These are phyloP conservation scores for Pseudozyma sp. DNA, from an alignment of 1,284 basidiomycete genomes.

Conservation along the genomic window DNA sequence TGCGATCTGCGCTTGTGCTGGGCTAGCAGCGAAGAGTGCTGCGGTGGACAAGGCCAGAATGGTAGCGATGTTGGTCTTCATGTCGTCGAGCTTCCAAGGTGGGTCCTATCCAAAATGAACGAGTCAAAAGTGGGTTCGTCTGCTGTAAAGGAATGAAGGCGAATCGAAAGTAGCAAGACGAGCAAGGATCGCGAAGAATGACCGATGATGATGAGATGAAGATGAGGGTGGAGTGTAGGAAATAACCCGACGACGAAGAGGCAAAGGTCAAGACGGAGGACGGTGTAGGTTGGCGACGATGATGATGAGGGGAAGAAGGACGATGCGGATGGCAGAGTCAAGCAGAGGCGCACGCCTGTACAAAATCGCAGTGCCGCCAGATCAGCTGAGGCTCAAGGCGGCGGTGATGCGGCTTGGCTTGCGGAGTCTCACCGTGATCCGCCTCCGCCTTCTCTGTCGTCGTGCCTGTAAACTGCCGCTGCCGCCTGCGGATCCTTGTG, in stretches of 20 bases:
- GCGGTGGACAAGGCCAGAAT: slow-evolving; percentile 32
- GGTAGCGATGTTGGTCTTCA: slow-evolving; percentile 33
- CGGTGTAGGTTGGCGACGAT: too few species aligned
- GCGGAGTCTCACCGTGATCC: not conserved
- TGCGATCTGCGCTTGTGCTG: slow-evolving; percentile 18
- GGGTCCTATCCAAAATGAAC: not conserved
- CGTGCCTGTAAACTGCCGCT: not conserved
- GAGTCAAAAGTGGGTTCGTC: not conserved
- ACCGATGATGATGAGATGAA: too few species aligned
- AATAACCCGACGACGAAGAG: too few species aligned
- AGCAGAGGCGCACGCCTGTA: too few species aligned
- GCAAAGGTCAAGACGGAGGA: too few species aligned
- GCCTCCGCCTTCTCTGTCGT: not conserved
- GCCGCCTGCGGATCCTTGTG: slow-evolving; percentile 6
- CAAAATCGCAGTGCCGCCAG: not conserved
- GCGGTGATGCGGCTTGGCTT: not conserved
- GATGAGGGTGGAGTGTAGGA: too few species aligned
- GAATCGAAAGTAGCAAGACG: not conserved
- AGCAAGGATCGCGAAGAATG: too few species aligned
- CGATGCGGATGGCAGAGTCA: too few species aligned
- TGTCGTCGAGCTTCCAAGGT: not conserved
- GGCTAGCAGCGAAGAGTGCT: slow-evolving; percentile 25
- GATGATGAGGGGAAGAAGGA: too few species aligned
- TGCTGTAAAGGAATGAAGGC: too few species aligned
- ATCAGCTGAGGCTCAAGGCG: not conserved